phyloP scores from a whole-genome alignment of 371 early-diverging fungal genomes.

The Lichtheimia ramosa region DNA sequence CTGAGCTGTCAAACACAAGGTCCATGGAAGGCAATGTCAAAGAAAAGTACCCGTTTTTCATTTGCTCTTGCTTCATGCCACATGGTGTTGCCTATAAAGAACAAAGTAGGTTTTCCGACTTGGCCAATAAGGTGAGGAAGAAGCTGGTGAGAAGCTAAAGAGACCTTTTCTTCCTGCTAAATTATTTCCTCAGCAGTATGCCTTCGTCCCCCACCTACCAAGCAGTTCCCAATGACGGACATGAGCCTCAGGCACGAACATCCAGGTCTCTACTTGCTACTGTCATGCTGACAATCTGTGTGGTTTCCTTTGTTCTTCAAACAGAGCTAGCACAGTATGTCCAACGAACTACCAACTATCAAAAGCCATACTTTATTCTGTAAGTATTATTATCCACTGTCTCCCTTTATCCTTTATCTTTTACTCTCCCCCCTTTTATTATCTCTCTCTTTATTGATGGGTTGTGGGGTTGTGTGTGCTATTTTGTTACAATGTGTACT shows the following conservation, averaged over 20 bases:
- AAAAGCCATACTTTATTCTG: conserved; percentile 81
- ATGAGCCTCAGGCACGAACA: neutral
- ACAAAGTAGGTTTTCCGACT: neutral
- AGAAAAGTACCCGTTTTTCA: conserved; percentile 39
- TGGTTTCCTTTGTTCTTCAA: conserved; percentile 63
- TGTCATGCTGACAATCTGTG: conserved; percentile 54
- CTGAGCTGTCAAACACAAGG: neutral
- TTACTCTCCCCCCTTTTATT: neutral
- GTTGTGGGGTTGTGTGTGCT: conserved; percentile 1
- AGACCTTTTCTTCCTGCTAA: neutral
- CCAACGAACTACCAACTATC: conserved; percentile 58
- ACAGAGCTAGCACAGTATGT: conserved; percentile 71
- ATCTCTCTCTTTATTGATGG: neutral
- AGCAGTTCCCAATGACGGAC: conserved; percentile 25
- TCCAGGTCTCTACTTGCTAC: conserved; percentile 30
- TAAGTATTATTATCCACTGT: conserved; percentile 28
- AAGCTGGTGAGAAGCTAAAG: neutral
- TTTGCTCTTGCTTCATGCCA: conserved; percentile 36
- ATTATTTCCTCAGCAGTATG: neutral
- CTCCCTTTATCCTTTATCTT: neutral
- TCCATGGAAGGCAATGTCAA: neutral
- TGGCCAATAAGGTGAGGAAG: neutral
- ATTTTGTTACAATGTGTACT: neutral
- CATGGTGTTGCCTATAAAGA: conserved; percentile 3
- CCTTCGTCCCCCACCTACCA: conserved; percentile 24